Base-by-base conservation (phyloP, 805 yeast species). In the Myxozyma melibiosi region DNA sequence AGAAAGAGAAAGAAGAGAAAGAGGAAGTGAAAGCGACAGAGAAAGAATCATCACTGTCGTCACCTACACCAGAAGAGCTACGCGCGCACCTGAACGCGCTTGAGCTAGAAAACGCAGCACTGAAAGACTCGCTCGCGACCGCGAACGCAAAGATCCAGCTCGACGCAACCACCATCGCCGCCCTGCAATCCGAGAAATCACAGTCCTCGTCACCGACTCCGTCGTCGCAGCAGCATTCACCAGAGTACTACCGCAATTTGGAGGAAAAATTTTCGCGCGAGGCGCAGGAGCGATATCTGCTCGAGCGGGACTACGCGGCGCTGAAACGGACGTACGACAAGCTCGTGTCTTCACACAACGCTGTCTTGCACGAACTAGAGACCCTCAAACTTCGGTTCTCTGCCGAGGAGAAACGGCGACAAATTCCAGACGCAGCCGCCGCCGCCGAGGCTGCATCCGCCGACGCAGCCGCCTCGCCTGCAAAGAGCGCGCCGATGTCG, bases 1-100 rank as follows among this genome's bases (percentile, higher is more conserved):
- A 66, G 44, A 67, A 66, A 40, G 70, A 62, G 27, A 72, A 67
- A 65, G 74, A 70, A 9, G 74, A 73, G 42, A 72, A 67, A 33
- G 64, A 59, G 25, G 59, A 57, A 25, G 58, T 33, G 18, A 25
- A 27, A 3, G 31, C 8, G 9, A 27, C 42, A 20, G 43, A 18
- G 11, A 11, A 6, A 9, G 43, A 35, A 14, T 53, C 49, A 14
- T 42, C 16, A 14, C 16, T 33, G 4, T 24, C 16, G 24, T 18
- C 39, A 1, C 16, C 22, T 22, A 13, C 27, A 38, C 39, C 38
- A n/a, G 50, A 51, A 22, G 44, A 31, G 8, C 18, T 55, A 33
- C 37, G 28, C 4, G 53, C 57, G 14, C 27, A 45, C 28, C 9
- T 51, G 6, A 38, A 35, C 13, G 57, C 55, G 5, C 39, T 59